Evolutionary conservation across 805 yeast species (phyloP), one percentile per base, ranked within the genome.

Genomic region (Candida broadrunensis): DNA sequence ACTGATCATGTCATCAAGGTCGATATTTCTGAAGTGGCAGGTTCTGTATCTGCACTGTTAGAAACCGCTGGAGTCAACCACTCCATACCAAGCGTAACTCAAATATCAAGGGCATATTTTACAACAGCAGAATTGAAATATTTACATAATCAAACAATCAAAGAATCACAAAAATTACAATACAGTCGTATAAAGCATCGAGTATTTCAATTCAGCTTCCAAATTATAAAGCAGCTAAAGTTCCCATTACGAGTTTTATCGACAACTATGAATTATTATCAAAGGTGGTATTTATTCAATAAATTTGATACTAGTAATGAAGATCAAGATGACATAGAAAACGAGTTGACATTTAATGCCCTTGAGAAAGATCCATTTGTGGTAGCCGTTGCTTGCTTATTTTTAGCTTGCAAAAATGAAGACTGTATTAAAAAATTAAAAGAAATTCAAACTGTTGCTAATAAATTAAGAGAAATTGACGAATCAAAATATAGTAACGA

Each of bases 341-440:
- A 38, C 30, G 36, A 45, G 15, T 58, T 54, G 33, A 58, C 52
- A 37, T 49, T 54, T 20, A 55, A 50, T 21, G 63, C 60, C 36
- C 49, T 60, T 23, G 72, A 65, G 37, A 62, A 55, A 32, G 69
- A 74, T 39, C 78, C 81, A 33, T 72, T 71, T 47, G 81, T 83
- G 33, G 75, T 86, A n/a, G 86, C 87, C 0, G 61, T 83, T 7
- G 75, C 91, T 8, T 75, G 88, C 39, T 56, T 89, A 6, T 76
- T 85, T 42, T 65, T 87, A 13, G 85, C 96, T 2, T 68, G 83
- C 33, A 88, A 89, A 58, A 80, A 81, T 47, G 95, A 87, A 54
- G 97, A 89, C 54, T 86, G 89, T 32, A 82, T 88, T 32, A 88
- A 88, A 57, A 85, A 85, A 50, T 58, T 84, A 13, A 70, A 78